These are phyloP conservation scores for Fraxinus ornus DNA, from an alignment of 305 asterid species.

Conservation along the genomic window DNA sequence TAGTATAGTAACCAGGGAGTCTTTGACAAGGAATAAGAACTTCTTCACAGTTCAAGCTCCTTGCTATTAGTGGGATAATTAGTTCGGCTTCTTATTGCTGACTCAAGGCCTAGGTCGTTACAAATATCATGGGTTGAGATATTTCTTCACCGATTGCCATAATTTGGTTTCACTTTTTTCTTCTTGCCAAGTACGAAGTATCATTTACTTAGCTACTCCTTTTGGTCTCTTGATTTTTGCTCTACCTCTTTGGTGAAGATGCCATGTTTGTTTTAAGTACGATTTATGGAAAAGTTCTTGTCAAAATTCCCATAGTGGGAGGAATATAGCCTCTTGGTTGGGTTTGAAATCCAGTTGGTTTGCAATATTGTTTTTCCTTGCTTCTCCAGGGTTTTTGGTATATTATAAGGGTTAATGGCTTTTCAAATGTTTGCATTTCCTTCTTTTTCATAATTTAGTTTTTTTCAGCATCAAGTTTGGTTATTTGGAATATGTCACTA, in stretches of 20 bases:
- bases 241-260: neutral
- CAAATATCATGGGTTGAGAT: neutral
- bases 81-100: neutral
- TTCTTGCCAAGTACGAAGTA: neutral
- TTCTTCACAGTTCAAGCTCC: neutral
- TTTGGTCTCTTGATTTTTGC: neutral
- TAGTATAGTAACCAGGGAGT: neutral
- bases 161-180: neutral
- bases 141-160: neutral
- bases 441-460: neutral
- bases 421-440: constrained; percentile 3
- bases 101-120: neutral
- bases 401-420: constrained; percentile 9
- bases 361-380: neutral
- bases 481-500: neutral
- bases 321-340: neutral
- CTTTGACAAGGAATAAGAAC: neutral
- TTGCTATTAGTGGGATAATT: neutral
- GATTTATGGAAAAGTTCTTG: neutral
- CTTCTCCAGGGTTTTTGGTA: neutral
- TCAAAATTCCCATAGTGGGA: neutral
- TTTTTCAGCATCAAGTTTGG: too few species aligned
- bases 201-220: neutral
- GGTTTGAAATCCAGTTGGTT: constrained; percentile 1
- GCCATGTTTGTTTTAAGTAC: neutral